These are phyloP conservation scores for Botrytis medusae DNA, from an alignment of 2,329 filamentous ascomycete genomes.

Conservation along the genomic window DNA sequence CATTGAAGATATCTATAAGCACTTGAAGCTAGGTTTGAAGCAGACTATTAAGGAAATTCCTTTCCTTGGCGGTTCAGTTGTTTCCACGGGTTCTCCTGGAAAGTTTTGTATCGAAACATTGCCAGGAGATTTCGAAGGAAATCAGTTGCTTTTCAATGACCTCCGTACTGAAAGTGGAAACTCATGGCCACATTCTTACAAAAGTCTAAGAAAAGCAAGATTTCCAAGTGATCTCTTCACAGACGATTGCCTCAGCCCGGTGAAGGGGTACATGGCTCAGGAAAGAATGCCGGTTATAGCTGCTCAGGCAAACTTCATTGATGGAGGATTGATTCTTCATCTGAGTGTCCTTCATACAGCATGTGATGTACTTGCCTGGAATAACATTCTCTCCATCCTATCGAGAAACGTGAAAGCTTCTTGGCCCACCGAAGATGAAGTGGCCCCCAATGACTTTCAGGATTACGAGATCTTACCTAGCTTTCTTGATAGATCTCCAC, in stretches of 20 bases:
- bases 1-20: slow-evolving; percentile 10
- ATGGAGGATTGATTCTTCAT: slow-evolving; percentile 20
- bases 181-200: slow-evolving; percentile 13
- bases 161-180: slow-evolving; percentile 5
- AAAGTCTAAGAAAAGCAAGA: slow-evolving; percentile 1
- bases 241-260: neutral
- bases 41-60: slow-evolving; percentile 10
- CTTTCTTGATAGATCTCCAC: slow-evolving; percentile 13
- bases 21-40: slow-evolving; percentile 4
- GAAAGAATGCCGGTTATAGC: slow-evolving; percentile 11
- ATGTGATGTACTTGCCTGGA: slow-evolving; percentile 15
- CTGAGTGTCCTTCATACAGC: slow-evolving; percentile 14
- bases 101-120: slow-evolving; percentile 8
- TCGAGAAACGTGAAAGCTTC: slow-evolving; percentile 12
- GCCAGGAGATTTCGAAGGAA: slow-evolving; percentile 1
- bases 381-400: neutral
- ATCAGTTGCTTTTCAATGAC: slow-evolving; percentile 9
- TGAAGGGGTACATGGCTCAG: neutral
- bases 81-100: neutral
- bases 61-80: slow-evolving; percentile 3
- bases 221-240: slow-evolving; percentile 1
- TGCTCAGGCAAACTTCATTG: slow-evolving; percentile 14
- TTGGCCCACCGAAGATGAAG: slow-evolving; percentile 6
- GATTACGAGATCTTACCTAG: neutral
- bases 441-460: neutral